Conservation (phyloP, 2,329 filamentous ascomycete genomes). For the Monosporascus ibericus region DNA sequence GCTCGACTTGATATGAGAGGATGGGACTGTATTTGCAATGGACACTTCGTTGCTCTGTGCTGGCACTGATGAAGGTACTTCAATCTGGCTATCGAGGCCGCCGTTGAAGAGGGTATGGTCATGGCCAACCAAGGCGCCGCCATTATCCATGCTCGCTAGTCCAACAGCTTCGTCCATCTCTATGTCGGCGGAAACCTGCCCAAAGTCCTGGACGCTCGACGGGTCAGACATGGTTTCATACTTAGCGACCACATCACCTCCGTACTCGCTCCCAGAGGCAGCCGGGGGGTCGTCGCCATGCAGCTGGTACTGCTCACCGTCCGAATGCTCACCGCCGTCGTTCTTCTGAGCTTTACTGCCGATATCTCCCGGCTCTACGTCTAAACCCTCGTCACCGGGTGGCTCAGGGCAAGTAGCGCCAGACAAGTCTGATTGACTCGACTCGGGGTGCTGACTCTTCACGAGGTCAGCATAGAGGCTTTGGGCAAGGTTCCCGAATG, state of each 20-base stretch:
- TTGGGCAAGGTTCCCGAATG: slow-evolving; percentile 18
- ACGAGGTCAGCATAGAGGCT: slow-evolving; percentile 17
- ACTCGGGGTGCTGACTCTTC: slow-evolving; percentile 1
- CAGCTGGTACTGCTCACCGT: neutral
- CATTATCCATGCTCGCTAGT: neutral
- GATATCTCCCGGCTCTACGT: neutral
- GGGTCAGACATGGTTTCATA: neutral
- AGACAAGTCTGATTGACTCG: neutral
- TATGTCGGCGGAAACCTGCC: neutral
- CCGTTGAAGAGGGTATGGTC: neutral
- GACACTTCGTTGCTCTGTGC: neutral
- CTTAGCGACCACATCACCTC: neutral
- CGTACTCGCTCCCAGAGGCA: neutral
- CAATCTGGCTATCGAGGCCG: slow-evolving; percentile 3
- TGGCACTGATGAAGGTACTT: slow-evolving; percentile 14
- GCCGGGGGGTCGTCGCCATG: neutral
- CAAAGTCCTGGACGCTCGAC: neutral
- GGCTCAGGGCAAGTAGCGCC: neutral
- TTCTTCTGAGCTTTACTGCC: neutral
- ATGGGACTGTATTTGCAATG: neutral
- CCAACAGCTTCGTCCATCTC: neutral
- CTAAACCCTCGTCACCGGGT: neutral
- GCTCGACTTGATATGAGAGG: slow-evolving; percentile 5
- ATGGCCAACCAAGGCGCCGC: neutral
- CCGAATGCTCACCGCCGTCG: slow-evolving; percentile 1